Base-by-base conservation (phyloP, 345 rosid species). In the Sisymbrium irio region DNA sequence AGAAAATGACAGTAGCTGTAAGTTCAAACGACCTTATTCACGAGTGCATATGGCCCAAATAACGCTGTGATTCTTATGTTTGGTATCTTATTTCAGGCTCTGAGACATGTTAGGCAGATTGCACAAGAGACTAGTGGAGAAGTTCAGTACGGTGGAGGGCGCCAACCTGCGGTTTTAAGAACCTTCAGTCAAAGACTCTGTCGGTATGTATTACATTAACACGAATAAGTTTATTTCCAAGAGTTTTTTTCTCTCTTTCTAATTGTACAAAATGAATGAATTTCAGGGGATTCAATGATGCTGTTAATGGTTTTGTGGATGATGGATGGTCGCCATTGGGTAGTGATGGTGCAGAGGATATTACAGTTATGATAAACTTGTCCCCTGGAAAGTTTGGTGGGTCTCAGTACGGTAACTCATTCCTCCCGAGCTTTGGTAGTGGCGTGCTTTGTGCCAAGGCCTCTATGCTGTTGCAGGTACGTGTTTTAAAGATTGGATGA, bases 401-500 rank as follows among this genome's bases (percentile, higher is more conserved):
- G 22, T 78, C 96, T 55, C 97, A 89, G 56, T 91, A 83, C 60
- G 79, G 82, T 39, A 59, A 78, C 19, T 79, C 93, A 6, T 81
- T 86, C 79, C 86, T 88, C 58, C 92, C 96, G 1, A 77, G 86
- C 81, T 86, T 87, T 73, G 97, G 96, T 69, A 87, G 97, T 69
- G 98, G 98, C 9, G 95, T 94, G 73, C 89, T 94, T 28, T 94
- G 96, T 77, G 98, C 97, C 50, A 94, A 89, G 81, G 97, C 96
- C 12, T 94, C 96, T 15, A 94, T 94, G 97, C 76, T 94, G 65
- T 81, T 94, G 59, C 97, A 94, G 97, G 98, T 94, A 82, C 50
- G 64, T 54, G 4, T 13, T 20, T 11, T 25, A 13, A 46, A 14
- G 44, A 36, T 49, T 63, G 9, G 12, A 19, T 47, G 35, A 14